A percentile compares a stretch with the other conserved stretches of the same genome.
Conservation (phyloP, 768 basidiomycete genomes). For the Strobilomyces echinocephalus region DNA sequence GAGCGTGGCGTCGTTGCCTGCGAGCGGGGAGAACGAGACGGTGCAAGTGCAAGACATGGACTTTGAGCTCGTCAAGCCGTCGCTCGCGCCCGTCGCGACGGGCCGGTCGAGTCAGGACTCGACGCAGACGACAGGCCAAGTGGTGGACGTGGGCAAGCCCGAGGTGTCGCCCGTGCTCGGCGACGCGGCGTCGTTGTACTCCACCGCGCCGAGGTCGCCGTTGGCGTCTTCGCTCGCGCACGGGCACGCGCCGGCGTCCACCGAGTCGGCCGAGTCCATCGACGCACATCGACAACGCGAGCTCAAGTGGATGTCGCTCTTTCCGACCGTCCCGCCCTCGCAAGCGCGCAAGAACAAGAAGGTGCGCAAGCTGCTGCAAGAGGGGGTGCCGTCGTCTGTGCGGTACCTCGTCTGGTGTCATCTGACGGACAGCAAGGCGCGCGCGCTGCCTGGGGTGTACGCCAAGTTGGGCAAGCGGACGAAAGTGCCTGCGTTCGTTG, state of each 20-base stretch:
- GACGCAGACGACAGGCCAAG: conserved; percentile 28
- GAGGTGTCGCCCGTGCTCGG: conserved; percentile 26
- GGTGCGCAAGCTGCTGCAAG: conserved; percentile 63
- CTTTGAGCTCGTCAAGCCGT: conserved; percentile 71
- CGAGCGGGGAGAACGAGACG: conserved; percentile 42
- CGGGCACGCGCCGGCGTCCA: background rate
- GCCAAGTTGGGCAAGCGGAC: conserved; percentile 54
- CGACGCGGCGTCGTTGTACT: conserved; percentile 41
- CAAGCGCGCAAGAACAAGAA: conserved; percentile 78
- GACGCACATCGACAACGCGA: conserved; percentile 75
- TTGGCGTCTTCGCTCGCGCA: conserved; percentile 8
- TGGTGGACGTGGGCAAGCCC: conserved; percentile 8
- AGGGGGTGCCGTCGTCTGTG: conserved; percentile 80
- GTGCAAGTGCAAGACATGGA: conserved; percentile 79
- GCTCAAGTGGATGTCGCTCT: conserved; percentile 65
- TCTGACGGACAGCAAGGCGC: conserved; percentile 70
- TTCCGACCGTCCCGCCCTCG: conserved; percentile 51
- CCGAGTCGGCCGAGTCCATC: conserved; percentile 26
- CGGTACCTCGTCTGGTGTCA: conserved; percentile 83
- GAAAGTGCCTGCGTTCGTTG: conserved; percentile 41
- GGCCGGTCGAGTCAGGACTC: conserved; percentile 56
- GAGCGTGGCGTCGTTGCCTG: conserved; percentile 23
- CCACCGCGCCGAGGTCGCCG: conserved; percentile 27
- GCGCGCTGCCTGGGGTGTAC: conserved; percentile 66
- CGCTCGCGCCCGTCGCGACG: conserved; percentile 38